Conservation (phyloP, 495 filamentous ascomycete species). For the Penicillium turbatum region DNA sequence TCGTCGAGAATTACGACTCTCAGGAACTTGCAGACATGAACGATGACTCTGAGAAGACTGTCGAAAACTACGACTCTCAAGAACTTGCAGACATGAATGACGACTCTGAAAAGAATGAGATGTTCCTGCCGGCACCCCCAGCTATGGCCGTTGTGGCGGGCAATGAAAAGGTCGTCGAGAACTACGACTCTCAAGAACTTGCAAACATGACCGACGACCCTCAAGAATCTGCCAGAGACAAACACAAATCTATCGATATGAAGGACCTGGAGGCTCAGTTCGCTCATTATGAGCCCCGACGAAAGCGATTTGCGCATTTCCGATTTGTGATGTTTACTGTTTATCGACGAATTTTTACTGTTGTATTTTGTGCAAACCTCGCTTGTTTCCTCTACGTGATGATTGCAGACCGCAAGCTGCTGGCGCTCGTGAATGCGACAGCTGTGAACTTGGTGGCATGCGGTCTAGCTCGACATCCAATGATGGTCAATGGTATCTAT, state of each 20-base stretch:
- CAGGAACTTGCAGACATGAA: slow-evolving; percentile 5
- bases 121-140: slow-evolving; percentile 9
- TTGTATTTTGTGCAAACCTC: slow-evolving; percentile 42
- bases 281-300: neutral
- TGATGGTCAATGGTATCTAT: slow-evolving; percentile 63
- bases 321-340: slow-evolving; percentile 31
- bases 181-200: slow-evolving; percentile 3
- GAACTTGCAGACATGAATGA: neutral
- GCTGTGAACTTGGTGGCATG: slow-evolving; percentile 40
- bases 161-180: neutral
- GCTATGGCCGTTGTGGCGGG: slow-evolving; percentile 9
- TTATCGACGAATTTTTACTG: slow-evolving; percentile 42
- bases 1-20: too few relatives aligned
- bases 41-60: slow-evolving; percentile 4
- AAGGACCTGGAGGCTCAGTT: slow-evolving; percentile 14
- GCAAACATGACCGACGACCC: neutral
- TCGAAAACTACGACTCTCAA: neutral
- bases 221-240: too few relatives aligned
- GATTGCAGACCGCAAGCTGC: slow-evolving; percentile 11
- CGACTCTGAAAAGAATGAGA: slow-evolving; percentile 2
- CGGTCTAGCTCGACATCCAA: slow-evolving; percentile 60
- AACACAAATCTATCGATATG: neutral
- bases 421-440: slow-evolving; percentile 33
- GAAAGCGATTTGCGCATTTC: slow-evolving; percentile 14
- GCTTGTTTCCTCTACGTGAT: slow-evolving; percentile 35